These are phyloP conservation scores for Sistotremastrum suecicum DNA, from an alignment of 768 basidiomycete species.

Conservation along the genomic window DNA sequence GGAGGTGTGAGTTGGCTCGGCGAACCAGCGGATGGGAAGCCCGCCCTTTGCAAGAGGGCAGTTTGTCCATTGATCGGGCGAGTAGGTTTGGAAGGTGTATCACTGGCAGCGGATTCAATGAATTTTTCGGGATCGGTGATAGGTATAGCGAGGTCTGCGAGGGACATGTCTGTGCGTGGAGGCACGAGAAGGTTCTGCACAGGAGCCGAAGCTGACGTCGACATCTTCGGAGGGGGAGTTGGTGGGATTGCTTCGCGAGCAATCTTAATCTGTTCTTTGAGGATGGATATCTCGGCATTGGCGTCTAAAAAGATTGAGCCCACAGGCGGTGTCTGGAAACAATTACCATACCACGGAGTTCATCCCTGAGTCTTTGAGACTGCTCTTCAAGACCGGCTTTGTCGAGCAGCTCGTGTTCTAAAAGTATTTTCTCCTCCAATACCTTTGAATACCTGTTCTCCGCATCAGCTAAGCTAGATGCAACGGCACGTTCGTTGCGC, in stretches of 20 bases:
- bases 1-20: constrained; percentile 25
- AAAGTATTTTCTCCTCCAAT: constrained; percentile 90
- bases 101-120: constrained; percentile 18
- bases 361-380: constrained; percentile 80
- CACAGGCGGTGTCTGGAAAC: not conserved
- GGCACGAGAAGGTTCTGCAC: too few relatives aligned
- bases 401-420: constrained; percentile 89
- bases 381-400: constrained; percentile 88
- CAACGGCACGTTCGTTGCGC: constrained; percentile 79
- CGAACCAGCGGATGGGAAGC: constrained; percentile 23
- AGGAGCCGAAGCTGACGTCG: too few relatives aligned
- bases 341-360: constrained; percentile 60
- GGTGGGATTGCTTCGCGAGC: constrained; percentile 18
- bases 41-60: constrained; percentile 35
- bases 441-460: constrained; percentile 83
- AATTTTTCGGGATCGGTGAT: constrained; percentile 27
- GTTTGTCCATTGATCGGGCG: constrained; percentile 26
- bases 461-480: constrained; percentile 68
- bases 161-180: too few relatives aligned
- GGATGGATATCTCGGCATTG: constrained; percentile 68
- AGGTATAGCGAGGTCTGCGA: constrained; percentile 18
- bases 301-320: constrained; percentile 41
- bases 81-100: constrained; percentile 7
- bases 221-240: not conserved
- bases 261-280: constrained; percentile 56